Conservation (phyloP, 208 protist genomes). For the Phytomonas serpens region DNA sequence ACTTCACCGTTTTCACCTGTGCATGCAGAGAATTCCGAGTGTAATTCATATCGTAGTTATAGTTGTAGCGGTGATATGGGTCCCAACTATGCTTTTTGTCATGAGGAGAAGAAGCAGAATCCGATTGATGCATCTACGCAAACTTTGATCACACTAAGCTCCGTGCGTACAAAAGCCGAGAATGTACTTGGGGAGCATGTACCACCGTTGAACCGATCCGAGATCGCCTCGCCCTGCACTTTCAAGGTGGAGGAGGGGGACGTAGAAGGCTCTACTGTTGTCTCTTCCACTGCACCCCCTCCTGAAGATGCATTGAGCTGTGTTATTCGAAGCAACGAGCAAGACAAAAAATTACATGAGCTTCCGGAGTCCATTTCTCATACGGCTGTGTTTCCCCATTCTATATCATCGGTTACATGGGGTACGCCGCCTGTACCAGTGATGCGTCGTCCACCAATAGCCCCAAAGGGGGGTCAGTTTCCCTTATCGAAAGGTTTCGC, state of each 20-base stretch:
- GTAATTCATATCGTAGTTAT: neutral
- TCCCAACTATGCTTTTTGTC: neutral
- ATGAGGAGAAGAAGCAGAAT: neutral
- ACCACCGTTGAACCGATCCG: neutral
- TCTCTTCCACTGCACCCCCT: neutral
- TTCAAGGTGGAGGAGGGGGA: neutral
- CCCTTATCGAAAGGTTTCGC: neutral
- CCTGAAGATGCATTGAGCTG: neutral
- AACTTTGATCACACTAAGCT: neutral
- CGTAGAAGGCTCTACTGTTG: neutral
- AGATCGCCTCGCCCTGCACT: neutral
- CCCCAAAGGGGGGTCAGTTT: neutral
- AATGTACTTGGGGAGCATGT: neutral
- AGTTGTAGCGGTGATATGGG: neutral
- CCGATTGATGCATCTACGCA: neutral
- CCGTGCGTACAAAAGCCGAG: neutral
- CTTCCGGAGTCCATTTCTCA: neutral
- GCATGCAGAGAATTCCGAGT: neutral
- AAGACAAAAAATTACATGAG: neutral
- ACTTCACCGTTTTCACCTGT: neutral
- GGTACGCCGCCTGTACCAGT: neutral
- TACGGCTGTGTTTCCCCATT: neutral
- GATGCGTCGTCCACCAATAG: neutral
- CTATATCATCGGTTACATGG: neutral
- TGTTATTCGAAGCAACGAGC: neutral